These are phyloP conservation scores for Cladosporium sphaerospermum DNA, from an alignment of 2,329 filamentous ascomycete genomes.

Conservation along the genomic window DNA sequence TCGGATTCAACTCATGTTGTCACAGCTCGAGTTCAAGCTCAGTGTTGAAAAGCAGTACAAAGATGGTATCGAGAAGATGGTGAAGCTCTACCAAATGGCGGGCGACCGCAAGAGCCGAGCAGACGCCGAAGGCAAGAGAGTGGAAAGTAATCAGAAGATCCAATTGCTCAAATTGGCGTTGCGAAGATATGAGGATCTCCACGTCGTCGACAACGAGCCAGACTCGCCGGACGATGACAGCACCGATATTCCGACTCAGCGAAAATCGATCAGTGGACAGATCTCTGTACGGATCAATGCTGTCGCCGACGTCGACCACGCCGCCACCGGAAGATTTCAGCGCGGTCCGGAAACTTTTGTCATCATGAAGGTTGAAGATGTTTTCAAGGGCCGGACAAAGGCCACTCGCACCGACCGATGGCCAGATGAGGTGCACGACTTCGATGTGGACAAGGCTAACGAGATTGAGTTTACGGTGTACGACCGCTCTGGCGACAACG, in stretches of 20 bases:
- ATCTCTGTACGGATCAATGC: constrained; percentile 79
- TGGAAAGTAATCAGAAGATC: constrained; percentile 98
- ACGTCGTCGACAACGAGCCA: constrained; percentile 50
- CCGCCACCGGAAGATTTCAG: constrained; percentile 72
- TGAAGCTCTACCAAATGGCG: constrained; percentile 93
- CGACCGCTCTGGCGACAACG: constrained; percentile 83
- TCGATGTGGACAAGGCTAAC: constrained; percentile 97
- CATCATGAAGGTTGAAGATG: constrained; percentile 93
- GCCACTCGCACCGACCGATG: constrained; percentile 81
- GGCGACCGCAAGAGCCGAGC: constrained; percentile 92
- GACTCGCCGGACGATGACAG: constrained; percentile 74
- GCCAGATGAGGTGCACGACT: constrained; percentile 83
- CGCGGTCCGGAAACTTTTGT: constrained; percentile 92
- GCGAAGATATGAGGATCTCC: constrained; percentile 93
- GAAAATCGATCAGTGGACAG: constrained; percentile 91
- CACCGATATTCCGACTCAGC: constrained; percentile 87
- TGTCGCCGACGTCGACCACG: constrained; percentile 92
- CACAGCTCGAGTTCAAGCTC: constrained; percentile 96
- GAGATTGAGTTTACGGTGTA: constrained; percentile 97
- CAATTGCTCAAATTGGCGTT: constrained; percentile 90
- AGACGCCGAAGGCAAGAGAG: constrained; percentile 80
- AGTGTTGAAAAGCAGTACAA: constrained; percentile 99
- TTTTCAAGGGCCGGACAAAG: constrained; percentile 80
- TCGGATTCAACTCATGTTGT: constrained; percentile 97
- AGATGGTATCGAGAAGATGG: constrained; percentile 98